Percentiles rank a stretch among this genome's conserved stretches.
Conservation (phyloP, 2,329 filamentous ascomycete species). For the Ceratocystiopsis minuta region DNA sequence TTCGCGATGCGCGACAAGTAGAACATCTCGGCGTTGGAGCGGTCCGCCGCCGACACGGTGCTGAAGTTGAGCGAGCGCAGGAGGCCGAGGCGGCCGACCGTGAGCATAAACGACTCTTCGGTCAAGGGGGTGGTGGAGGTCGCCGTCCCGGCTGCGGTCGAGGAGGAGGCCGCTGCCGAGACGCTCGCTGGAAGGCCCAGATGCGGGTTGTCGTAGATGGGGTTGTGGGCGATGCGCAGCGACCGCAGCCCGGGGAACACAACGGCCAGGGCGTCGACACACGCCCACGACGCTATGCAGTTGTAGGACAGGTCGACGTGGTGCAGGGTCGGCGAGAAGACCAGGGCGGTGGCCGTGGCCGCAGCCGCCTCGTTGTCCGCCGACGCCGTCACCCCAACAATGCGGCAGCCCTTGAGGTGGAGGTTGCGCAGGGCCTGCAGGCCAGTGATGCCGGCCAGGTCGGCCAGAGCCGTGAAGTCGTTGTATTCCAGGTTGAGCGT, state of each 20-base stretch:
- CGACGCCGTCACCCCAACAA: slow-evolving; percentile 25
- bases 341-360: neutral
- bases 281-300: slow-evolving; percentile 47
- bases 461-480: slow-evolving; percentile 39
- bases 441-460: slow-evolving; percentile 33
- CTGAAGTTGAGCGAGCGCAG: slow-evolving; percentile 60
- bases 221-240: slow-evolving; percentile 72
- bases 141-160: neutral
- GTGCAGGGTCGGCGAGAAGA: slow-evolving; percentile 33
- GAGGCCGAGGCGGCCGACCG: slow-evolving; percentile 52
- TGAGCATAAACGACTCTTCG: slow-evolving; percentile 81
- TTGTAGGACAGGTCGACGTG: slow-evolving; percentile 64
- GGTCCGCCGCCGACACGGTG: slow-evolving; percentile 51
- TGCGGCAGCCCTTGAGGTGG: slow-evolving; percentile 62
- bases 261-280: slow-evolving; percentile 49
- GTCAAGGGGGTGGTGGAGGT: slow-evolving; percentile 18
- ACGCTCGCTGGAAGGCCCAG: slow-evolving; percentile 15
- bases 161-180: neutral
- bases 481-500: slow-evolving; percentile 59
- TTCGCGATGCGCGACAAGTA: slow-evolving; percentile 73
- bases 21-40: slow-evolving; percentile 79
- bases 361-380: neutral
- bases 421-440: slow-evolving; percentile 37
- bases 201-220: slow-evolving; percentile 46
- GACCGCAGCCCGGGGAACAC: slow-evolving; percentile 57